Percentiles rank a stretch among this genome's conserved stretches.
Conservation (phyloP, 139 green algal species). For the Dunaliella sp. region DNA sequence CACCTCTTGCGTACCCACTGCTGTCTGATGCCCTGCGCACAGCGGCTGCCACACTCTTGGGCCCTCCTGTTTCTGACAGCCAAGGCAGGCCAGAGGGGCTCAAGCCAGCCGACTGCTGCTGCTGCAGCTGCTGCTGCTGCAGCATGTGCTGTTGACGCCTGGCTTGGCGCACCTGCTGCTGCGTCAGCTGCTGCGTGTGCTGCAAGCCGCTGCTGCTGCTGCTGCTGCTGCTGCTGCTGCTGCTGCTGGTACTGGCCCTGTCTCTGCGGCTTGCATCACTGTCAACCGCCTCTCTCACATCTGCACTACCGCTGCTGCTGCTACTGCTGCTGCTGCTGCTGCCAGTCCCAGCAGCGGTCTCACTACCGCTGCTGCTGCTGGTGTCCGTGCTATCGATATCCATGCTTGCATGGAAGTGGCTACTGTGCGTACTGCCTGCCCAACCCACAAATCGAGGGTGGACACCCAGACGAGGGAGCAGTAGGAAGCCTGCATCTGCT, state of each 20-base stretch:
- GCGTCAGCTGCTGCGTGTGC: slow-evolving; percentile 7
- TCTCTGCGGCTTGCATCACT: too few species aligned
- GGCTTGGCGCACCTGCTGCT: slow-evolving; percentile 4
- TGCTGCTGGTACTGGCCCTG: too few species aligned
- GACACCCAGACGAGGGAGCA: slow-evolving; percentile 77
- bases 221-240: slow-evolving; percentile 9
- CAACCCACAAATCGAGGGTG: slow-evolving; percentile 60
- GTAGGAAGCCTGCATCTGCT: slow-evolving; percentile 53
- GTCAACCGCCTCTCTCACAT: too few species aligned
- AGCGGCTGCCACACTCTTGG: slow-evolving; percentile 39
- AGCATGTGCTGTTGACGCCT: not conserved
- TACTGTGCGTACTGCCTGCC: not conserved
- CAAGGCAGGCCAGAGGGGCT: slow-evolving; percentile 20
- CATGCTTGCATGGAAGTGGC: not conserved
- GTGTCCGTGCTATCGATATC: not conserved
- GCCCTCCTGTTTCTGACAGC: slow-evolving; percentile 38
- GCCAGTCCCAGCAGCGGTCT: not conserved
- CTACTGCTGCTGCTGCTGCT: slow-evolving; percentile 6
- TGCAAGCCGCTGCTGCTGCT: slow-evolving; percentile 8
- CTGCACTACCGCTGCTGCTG: slow-evolving; percentile 5
- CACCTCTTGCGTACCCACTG: slow-evolving; percentile 39
- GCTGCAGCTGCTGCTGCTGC: not conserved
- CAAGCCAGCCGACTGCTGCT: not conserved
- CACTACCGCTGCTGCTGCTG: not conserved
- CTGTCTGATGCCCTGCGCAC: slow-evolving; percentile 43